A percentile compares a stretch with the other conserved stretches of the same genome.
These are phyloP conservation scores for Diplogelasinospora grovesii DNA, from an alignment of 495 filamentous ascomycete genomes.

Conservation along the genomic window DNA sequence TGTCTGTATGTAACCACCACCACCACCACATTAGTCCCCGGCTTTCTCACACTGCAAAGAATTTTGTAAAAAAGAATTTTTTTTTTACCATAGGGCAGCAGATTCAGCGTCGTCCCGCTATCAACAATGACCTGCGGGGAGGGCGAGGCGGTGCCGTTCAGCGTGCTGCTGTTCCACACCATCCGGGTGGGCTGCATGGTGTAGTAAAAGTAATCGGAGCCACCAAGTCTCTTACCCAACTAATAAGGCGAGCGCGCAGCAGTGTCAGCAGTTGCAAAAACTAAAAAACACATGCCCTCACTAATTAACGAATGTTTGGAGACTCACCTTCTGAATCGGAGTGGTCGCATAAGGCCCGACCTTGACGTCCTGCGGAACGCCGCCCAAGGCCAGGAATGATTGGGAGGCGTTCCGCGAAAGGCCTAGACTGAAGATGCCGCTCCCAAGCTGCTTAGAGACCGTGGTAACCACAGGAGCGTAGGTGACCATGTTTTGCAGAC, in stretches of 20 bases:
- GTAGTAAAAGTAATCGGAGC: conserved; percentile 24
- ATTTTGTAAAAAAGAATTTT: too few species aligned
- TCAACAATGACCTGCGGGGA: conserved; percentile 31
- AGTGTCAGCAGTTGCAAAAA: not conserved
- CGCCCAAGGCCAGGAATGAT: conserved; percentile 26
- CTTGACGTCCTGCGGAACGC: conserved; percentile 24
- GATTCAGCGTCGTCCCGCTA: conserved; percentile 30
- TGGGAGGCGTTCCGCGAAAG: conserved; percentile 23
- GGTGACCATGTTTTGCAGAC: conserved; percentile 14
- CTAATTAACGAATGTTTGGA: not conserved
- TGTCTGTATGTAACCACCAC: conserved; percentile 1
- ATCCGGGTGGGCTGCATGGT: conserved; percentile 17
- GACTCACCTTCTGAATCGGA: conserved; percentile 21
- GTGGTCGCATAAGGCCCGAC: conserved; percentile 19
- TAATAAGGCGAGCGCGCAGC: conserved; percentile 1
- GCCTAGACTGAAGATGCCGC: conserved; percentile 23
- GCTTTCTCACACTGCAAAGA: too few species aligned
- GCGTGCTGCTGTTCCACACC: conserved; percentile 15
- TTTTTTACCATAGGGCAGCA: conserved; percentile 19
- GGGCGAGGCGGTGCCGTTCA: conserved; percentile 6
- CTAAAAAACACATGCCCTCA: not conserved
- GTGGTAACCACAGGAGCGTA: conserved; percentile 24
- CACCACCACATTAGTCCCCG: too few species aligned
- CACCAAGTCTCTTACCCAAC: conserved; percentile 13
- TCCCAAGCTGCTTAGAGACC: conserved; percentile 17